phyloP scores from a whole-genome alignment of 2,329 filamentous ascomycete species.

The Cladophialophora yegresii region DNA sequence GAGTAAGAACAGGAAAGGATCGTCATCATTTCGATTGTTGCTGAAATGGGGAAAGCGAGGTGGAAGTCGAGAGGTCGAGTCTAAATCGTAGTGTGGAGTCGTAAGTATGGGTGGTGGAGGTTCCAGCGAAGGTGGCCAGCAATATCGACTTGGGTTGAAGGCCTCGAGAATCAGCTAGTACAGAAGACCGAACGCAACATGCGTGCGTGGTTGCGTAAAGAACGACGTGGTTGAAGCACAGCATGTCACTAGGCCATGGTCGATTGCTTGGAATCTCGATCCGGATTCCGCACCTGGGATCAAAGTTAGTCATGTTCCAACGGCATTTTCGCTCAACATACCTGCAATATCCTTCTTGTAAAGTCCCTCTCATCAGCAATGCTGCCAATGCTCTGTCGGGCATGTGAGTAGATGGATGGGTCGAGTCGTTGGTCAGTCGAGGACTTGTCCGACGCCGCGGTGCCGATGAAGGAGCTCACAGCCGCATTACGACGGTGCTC shows the following conservation, averaged over 20 bases:
- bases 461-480: constrained; percentile 69
- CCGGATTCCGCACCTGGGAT: constrained; percentile 33
- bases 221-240: neutral
- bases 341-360: constrained; percentile 91
- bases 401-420: constrained; percentile 74
- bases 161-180: neutral
- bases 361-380: constrained; percentile 98
- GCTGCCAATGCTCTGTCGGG: constrained; percentile 88
- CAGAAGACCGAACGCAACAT: neutral
- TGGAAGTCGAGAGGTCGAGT: constrained; percentile 2
- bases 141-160: neutral
- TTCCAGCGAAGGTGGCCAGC: neutral
- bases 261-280: constrained; percentile 32
- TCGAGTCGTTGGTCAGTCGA: constrained; percentile 86
- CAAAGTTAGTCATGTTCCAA: constrained; percentile 2
- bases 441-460: constrained; percentile 62
- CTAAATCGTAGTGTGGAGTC: constrained; percentile 14
- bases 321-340: constrained; percentile 50
- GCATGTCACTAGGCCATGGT: constrained; percentile 22
- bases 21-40: constrained; percentile 31
- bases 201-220: neutral
- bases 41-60: constrained; percentile 20
- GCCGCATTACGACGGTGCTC: constrained; percentile 80
- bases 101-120: constrained; percentile 11
- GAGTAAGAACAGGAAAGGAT: constrained; percentile 18